These are phyloP conservation scores for Leccinum insolens DNA, from an alignment of 1,284 basidiomycete species.

Conservation along the genomic window DNA sequence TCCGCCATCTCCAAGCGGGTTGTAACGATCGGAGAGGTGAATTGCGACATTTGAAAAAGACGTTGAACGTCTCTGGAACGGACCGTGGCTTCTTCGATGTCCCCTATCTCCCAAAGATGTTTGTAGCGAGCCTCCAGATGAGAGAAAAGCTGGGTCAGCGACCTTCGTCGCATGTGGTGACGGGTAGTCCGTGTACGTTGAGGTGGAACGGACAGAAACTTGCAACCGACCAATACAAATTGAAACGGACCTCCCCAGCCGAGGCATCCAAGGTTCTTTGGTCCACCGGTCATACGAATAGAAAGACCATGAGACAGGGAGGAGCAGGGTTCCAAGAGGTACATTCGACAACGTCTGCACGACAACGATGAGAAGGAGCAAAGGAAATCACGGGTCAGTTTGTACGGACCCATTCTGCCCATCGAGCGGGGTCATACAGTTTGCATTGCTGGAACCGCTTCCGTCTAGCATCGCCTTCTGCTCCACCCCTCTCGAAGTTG, in stretches of 20 bases:
- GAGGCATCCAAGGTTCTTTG: constrained; percentile 89
- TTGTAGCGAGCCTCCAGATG: no score
- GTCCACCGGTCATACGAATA: constrained; percentile 95
- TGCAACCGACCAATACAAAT: background rate
- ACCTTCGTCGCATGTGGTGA: no score
- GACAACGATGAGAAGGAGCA: constrained; percentile 19
- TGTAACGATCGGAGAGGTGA: no score
- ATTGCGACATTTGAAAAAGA: no score
- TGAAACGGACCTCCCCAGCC: constrained; percentile 77
- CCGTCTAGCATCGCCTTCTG: constrained; percentile 88
- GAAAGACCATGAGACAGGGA: constrained; percentile 89
- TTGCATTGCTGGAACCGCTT: constrained; percentile 88
- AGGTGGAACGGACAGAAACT: constrained; percentile 74
- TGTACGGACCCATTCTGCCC: constrained; percentile 54
- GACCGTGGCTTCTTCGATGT: no score
- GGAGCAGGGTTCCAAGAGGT: constrained; percentile 88
- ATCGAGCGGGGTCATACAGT: constrained; percentile 82
- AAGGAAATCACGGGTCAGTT: background rate
- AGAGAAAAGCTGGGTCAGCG: no score
- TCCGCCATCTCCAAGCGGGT: no score
- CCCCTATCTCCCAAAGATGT: no score
- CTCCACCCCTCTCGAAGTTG: constrained; percentile 91
- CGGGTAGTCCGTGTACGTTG: constrained; percentile 74
- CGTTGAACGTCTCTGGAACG: no score
- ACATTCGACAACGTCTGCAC: constrained; percentile 95